Evolutionary conservation across 305 asterid species (phyloP).

Genomic region (Salvia sclarea): DNA sequence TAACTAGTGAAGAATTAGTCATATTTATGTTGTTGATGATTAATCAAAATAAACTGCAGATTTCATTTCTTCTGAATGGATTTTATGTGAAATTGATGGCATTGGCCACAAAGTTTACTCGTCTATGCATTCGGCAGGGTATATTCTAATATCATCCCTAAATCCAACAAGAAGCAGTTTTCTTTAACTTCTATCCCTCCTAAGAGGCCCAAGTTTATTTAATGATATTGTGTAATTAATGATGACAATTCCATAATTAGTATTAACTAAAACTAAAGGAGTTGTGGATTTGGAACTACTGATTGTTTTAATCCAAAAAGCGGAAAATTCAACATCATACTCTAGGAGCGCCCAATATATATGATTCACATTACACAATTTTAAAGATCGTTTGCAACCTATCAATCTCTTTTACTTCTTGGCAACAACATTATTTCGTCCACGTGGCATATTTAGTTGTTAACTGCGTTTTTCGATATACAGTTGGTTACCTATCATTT

Average conservation of each 20-base stretch:
- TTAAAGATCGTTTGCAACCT: too few relatives aligned
- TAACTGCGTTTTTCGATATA: too few relatives aligned
- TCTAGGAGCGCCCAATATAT: too few relatives aligned
- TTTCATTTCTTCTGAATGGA: slow-evolving; percentile 28
- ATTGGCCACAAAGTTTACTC: slow-evolving; percentile 4
- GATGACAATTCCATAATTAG: background rate
- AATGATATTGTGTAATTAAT: background rate
- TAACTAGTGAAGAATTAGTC: background rate
- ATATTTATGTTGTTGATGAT: background rate
- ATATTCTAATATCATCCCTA: slow-evolving; percentile 16
- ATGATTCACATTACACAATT: too few relatives aligned
- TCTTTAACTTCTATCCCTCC: background rate
- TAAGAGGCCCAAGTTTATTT: background rate
- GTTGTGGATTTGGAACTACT: too few relatives aligned
- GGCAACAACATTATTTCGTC: too few relatives aligned
- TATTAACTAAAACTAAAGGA: too few relatives aligned
- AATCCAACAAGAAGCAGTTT: slow-evolving; percentile 27
- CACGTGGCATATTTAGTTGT: too few relatives aligned
- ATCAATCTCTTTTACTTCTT: too few relatives aligned
- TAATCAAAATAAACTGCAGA: slow-evolving; percentile 11
- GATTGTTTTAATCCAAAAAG: too few relatives aligned
- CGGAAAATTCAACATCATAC: too few relatives aligned
- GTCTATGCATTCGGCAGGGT: slow-evolving; percentile 1
- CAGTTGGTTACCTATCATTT: too few relatives aligned
- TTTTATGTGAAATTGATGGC: slow-evolving; percentile 23